Evolutionary conservation across 2,329 filamentous ascomycete species (phyloP), one percentile per base, ranked within the genome.

Genomic region (Epichloe gansuensis): DNA sequence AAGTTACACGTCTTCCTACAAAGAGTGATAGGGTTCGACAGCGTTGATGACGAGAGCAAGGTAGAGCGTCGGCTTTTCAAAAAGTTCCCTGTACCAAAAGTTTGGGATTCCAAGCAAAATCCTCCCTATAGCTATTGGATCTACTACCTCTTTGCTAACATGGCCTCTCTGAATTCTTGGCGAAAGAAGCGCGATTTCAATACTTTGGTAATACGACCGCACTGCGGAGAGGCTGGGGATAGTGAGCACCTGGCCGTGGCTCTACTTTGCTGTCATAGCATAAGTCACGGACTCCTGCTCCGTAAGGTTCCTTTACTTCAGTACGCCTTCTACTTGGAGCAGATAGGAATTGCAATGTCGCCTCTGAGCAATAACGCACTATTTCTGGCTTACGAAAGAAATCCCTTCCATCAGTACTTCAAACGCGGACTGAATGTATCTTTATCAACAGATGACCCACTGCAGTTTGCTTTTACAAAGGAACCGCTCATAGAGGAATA

Each of bases 321-420:
- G 68, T 98, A 98, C 68, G 82, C 97, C 49, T 98, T 95, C 71
- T 98, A 98, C 62, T 80, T 98, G 21, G 90, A 98, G 64, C 91
- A 97, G 64, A 96, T 98, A 56, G 93, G 93, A 53, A 93, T 98
- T 56, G 93, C 93, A 55, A 98, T 98, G 93, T 97, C 91, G n/a
- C 93, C 93, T 2, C 76, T 98, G 45, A 95, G 89, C 68, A 98
- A 98, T 73, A 98, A 98, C 61, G 93, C 93, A 0, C 72, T 98
- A 35, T 98, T 98, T 71, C 72, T 98, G 50, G 89, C 91, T 1
- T 97, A 98, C 63, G 93, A 98, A 67, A 83, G 94, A 54, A 98
- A 98, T 60, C 93, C 93, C 0, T 98, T 95, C 70, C 77, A 95
- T 60, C 87, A 87, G 62, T 98, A 98, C 69, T 98, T 98, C 74